These are phyloP conservation scores for Physaria fendleri DNA, from an alignment of 345 rosid genomes.

Conservation along the genomic window DNA sequence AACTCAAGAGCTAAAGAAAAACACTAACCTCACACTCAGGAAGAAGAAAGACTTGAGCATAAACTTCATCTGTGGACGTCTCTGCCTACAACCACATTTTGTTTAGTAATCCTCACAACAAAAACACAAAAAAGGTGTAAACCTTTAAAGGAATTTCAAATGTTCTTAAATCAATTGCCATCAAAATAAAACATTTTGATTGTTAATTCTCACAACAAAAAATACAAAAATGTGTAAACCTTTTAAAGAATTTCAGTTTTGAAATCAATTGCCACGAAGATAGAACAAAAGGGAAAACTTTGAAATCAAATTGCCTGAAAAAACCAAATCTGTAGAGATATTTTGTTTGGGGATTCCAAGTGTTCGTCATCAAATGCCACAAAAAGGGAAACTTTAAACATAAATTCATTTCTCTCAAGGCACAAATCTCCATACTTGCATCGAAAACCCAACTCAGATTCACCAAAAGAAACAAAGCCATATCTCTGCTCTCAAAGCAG, in stretches of 20 bases:
- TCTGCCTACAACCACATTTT: constrained; percentile 53
- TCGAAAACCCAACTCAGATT: constrained; percentile 19
- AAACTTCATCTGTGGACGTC: constrained; percentile 80
- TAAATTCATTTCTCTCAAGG: constrained; percentile 8
- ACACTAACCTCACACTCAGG: constrained; percentile 70
- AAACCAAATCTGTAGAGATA: background rate
- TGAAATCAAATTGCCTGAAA: background rate
- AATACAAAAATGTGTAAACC: background rate
- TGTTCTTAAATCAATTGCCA: too few relatives aligned
- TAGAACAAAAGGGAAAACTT: background rate
- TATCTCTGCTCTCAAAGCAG: too few relatives aligned
- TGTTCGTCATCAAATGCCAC: background rate
- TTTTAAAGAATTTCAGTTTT: background rate
- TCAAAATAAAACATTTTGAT: background rate
- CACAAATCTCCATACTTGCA: constrained; percentile 22
- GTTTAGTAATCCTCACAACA: constrained; percentile 9
- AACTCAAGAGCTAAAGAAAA: background rate
- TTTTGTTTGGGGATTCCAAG: background rate
- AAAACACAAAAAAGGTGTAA: background rate
- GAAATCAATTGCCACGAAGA: background rate
- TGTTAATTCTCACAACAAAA: constrained; percentile 11
- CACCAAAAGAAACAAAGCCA: constrained; percentile 1
- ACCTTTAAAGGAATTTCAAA: background rate
- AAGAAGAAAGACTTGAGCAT: constrained; percentile 81
- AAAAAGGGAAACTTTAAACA: constrained; percentile 2